These are phyloP conservation scores for Apophysomyces sp. DNA, from an alignment of 371 early-diverging fungal genomes.

Conservation along the genomic window DNA sequence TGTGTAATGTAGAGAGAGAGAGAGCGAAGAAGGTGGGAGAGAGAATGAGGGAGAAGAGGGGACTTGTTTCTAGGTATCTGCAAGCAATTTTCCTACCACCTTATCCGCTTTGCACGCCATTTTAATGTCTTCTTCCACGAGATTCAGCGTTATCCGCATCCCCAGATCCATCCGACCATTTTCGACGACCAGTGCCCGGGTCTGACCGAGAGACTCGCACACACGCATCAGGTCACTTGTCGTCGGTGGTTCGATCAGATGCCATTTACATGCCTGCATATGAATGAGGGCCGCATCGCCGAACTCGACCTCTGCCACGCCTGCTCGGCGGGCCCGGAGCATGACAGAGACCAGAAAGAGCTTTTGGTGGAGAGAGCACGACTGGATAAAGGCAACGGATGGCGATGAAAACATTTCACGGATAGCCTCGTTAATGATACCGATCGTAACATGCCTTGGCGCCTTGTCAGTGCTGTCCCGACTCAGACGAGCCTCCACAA, in stretches of 20 bases:
- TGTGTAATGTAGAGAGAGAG: no score
- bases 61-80: slow-evolving; percentile 6
- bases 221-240: slow-evolving; percentile 64
- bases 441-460: slow-evolving; percentile 66
- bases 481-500: slow-evolving; percentile 58
- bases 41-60: not conserved
- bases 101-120: slow-evolving; percentile 72
- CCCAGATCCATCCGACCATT: slow-evolving; percentile 69
- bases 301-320: slow-evolving; percentile 76
- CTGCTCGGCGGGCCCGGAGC: slow-evolving; percentile 61
- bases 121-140: slow-evolving; percentile 72
- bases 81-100: slow-evolving; percentile 51
- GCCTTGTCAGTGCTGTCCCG: slow-evolving; percentile 5
- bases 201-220: slow-evolving; percentile 71
- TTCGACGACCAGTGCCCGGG: slow-evolving; percentile 64
- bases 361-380: slow-evolving; percentile 80
- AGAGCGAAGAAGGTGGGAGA: no score
- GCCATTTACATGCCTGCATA: slow-evolving; percentile 65
- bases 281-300: slow-evolving; percentile 57
- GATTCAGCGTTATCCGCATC: slow-evolving; percentile 69
- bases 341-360: slow-evolving; percentile 77
- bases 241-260: slow-evolving; percentile 61
- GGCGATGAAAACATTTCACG: slow-evolving; percentile 86
- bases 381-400: slow-evolving; percentile 68
- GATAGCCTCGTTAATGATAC: slow-evolving; percentile 74